Evolutionary conservation across 2,329 filamentous ascomycete species (phyloP).

Genomic region (Chalaropsis ovoidea): DNA sequence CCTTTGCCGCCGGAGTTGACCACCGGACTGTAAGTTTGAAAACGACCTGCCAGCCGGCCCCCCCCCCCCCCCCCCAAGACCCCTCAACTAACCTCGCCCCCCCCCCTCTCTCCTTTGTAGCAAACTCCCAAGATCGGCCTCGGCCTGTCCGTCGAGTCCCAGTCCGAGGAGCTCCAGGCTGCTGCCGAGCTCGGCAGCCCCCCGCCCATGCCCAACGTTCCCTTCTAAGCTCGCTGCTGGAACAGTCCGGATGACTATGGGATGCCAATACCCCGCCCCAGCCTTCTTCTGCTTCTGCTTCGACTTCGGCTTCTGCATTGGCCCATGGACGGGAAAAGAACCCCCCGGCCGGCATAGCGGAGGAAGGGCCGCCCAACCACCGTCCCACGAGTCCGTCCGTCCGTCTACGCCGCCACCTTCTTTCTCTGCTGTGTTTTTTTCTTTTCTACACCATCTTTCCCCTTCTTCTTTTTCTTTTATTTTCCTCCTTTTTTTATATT

Average conservation of each 20-base stretch:
- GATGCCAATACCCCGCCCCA: background rate
- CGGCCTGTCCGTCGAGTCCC: conserved; percentile 81
- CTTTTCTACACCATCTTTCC: conserved; percentile 16
- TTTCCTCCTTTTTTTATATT: conserved; percentile 6
- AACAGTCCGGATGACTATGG: conserved; percentile 7
- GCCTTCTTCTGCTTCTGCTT: conserved; percentile 3
- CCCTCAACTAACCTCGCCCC: conserved; percentile 1
- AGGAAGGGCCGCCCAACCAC: background rate
- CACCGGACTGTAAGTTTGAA: conserved; percentile 69
- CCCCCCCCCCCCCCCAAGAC: no score
- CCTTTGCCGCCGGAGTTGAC: conserved; percentile 93
- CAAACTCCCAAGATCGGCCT: conserved; percentile 92
- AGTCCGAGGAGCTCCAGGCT: conserved; percentile 75
- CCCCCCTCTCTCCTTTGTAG: conserved; percentile 41
- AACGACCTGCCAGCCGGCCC: no score
- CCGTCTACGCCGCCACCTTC: conserved; percentile 17
- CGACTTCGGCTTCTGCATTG: no score
- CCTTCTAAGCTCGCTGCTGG: conserved; percentile 44
- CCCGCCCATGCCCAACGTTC: conserved; percentile 47
- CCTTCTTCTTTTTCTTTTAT: conserved; percentile 13
- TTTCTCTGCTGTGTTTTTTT: conserved; percentile 18
- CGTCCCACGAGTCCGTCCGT: background rate
- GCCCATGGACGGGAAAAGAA: background rate
- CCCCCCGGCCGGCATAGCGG: no score
- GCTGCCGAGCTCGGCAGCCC: conserved; percentile 59